Evolutionary conservation across 768 basidiomycete genomes (phyloP).

Genomic region (Mycena leptocephala): DNA sequence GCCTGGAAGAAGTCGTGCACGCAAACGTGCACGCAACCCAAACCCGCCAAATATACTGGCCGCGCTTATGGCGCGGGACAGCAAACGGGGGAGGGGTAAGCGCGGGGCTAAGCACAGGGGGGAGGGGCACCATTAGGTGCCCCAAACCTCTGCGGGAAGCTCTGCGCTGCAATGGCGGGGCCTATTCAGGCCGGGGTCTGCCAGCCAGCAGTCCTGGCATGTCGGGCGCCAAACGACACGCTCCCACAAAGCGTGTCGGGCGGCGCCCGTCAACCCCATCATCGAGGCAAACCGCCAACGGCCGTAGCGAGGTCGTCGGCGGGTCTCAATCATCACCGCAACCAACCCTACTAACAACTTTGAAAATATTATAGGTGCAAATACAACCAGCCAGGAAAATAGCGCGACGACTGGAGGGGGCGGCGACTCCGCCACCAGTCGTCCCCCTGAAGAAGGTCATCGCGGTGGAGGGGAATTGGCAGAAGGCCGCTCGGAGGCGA

Average conservation of each 20-base stretch:
- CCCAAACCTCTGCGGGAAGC: neutral
- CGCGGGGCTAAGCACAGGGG: neutral
- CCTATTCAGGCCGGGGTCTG: slow-evolving; percentile 10
- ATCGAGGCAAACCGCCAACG: neutral
- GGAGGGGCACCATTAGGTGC: neutral
- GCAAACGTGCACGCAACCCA: neutral
- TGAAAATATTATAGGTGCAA: neutral
- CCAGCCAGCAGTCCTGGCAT: slow-evolving; percentile 26
- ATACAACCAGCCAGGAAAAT: neutral
- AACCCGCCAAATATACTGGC: neutral
- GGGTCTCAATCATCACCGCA: neutral
- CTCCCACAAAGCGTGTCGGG: neutral
- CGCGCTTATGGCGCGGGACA: neutral
- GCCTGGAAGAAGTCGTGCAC: neutral
- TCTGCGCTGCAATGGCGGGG: slow-evolving; percentile 21
- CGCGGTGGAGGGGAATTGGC: too few relatives aligned
- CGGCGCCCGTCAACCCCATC: neutral
- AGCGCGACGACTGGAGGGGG: neutral
- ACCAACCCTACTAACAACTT: neutral
- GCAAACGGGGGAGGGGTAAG: neutral
- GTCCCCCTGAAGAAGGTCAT: neutral
- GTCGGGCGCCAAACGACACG: neutral
- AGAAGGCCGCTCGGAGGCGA: too few relatives aligned
- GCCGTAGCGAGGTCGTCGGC: too few relatives aligned
- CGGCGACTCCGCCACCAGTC: neutral